Percentiles rank a stretch among this genome's conserved stretches.
These are phyloP conservation scores for Amauroascus niger DNA, from an alignment of 2,329 filamentous ascomycete species.

Conservation along the genomic window DNA sequence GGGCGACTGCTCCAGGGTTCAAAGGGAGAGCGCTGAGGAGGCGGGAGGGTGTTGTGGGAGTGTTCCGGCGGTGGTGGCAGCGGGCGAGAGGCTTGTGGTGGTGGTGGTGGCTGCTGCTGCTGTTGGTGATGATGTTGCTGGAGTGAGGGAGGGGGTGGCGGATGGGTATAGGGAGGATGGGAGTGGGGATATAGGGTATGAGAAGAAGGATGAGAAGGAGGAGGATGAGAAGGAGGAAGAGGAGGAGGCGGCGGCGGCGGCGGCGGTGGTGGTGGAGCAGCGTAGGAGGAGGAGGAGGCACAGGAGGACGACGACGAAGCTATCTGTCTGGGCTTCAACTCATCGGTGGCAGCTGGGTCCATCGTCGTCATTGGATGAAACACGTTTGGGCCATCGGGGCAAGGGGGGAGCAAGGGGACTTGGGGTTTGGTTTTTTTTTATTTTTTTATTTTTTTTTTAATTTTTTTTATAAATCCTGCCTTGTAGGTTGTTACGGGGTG, in stretches of 20 bases:
- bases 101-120: neutral
- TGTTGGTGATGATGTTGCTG: neutral
- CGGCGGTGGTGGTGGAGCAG: conserved; percentile 3
- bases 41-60: conserved; percentile 10
- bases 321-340: conserved; percentile 11
- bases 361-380: conserved; percentile 11
- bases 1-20: conserved; percentile 12
- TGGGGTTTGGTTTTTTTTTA: too few relatives aligned
- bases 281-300: too few relatives aligned
- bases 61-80: conserved; percentile 12
- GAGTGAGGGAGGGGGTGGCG: neutral
- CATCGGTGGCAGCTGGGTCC: conserved; percentile 11
- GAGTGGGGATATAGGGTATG: too few relatives aligned
- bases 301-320: too few relatives aligned
- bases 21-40: conserved; percentile 13
- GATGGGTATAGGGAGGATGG: too few relatives aligned
- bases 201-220: neutral
- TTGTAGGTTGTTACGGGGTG: neutral
- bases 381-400: conserved; percentile 3
- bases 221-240: neutral
- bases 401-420: too few relatives aligned
- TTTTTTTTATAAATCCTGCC: too few relatives aligned
- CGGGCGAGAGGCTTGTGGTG: conserved; percentile 8
- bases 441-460: too few relatives aligned
- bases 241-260: neutral